These are phyloP conservation scores for Malus hybrid DNA, from an alignment of 331 rosid species.

Conservation along the genomic window DNA sequence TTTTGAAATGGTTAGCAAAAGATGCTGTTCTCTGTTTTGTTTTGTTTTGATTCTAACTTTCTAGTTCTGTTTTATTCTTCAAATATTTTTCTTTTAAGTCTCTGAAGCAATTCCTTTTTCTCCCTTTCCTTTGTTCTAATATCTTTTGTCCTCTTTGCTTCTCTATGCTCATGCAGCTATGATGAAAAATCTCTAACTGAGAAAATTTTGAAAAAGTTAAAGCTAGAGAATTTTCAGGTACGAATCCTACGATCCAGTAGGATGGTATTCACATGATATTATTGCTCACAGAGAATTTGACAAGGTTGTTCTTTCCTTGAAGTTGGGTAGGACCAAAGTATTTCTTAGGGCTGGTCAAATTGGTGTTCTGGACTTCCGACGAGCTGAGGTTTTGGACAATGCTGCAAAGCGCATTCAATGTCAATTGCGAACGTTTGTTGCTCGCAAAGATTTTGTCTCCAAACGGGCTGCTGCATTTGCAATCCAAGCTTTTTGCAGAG, in stretches of 20 bases:
- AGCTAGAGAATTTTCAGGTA: slow-evolving; percentile 89
- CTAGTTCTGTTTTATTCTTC: not conserved
- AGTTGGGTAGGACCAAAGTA: slow-evolving; percentile 92
- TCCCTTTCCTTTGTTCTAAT: not conserved
- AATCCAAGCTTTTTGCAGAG: slow-evolving; percentile 85
- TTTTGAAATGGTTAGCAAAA: not conserved
- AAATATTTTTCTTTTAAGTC: not conserved
- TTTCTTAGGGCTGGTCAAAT: slow-evolving; percentile 98
- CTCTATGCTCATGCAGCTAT: slow-evolving; percentile 37
- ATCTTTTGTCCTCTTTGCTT: not conserved
- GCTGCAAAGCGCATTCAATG: slow-evolving; percentile 76
- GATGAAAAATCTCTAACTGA: slow-evolving; percentile 65
- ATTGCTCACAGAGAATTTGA: not conserved
- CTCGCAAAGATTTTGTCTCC: slow-evolving; percentile 56
- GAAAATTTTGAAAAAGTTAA: slow-evolving; percentile 61
- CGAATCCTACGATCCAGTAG: not conserved
- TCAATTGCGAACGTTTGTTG: slow-evolving; percentile 53
- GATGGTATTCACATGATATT: not conserved
- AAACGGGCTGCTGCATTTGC: slow-evolving; percentile 50
- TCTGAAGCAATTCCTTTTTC: not conserved
- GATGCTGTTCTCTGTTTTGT: not conserved
- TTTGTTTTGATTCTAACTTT: not conserved
- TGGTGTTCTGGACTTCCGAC: slow-evolving; percentile 77
- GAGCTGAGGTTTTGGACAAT: slow-evolving; percentile 80
- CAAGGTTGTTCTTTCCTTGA: slow-evolving; percentile 11